Percentiles rank a stretch among this genome's conserved stretches.
Conservation (phyloP, 2,329 filamentous ascomycete genomes). For the Aspergillus sp. region DNA sequence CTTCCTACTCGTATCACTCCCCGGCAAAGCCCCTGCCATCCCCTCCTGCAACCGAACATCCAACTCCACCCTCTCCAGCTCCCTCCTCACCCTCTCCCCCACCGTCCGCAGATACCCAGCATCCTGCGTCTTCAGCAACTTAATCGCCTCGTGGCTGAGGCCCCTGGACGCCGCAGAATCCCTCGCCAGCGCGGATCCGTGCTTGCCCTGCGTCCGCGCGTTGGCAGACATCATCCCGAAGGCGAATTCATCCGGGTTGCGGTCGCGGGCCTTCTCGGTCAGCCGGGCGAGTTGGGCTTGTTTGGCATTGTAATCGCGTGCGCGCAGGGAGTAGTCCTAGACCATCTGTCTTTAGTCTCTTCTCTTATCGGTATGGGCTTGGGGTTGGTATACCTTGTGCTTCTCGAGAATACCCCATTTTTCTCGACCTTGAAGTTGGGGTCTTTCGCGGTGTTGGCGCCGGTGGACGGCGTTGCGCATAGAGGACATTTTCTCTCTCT, state of each 20-base stretch:
- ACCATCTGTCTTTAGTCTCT: constrained; percentile 2
- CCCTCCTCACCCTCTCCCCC: constrained; percentile 47
- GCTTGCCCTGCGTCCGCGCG: constrained; percentile 35
- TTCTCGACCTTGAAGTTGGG: constrained; percentile 72
- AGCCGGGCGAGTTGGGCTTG: constrained; percentile 52
- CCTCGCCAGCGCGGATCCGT: constrained; percentile 33
- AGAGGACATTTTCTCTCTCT: constrained; percentile 43
- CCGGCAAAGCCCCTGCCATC: constrained; percentile 24
- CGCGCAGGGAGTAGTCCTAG: constrained; percentile 57
- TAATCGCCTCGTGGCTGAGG: constrained; percentile 50
- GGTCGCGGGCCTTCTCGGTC: constrained; percentile 51
- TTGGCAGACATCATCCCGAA: constrained; percentile 54
- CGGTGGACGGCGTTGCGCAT: constrained; percentile 60
- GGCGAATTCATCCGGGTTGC: constrained; percentile 59
- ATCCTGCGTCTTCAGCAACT: constrained; percentile 59
- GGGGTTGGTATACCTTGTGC: constrained; percentile 57
- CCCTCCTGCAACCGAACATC: constrained; percentile 37
- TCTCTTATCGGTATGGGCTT: background rate
- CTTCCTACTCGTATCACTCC: constrained; percentile 9
- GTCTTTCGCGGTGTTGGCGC: constrained; percentile 82
- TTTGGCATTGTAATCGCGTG: constrained; percentile 56
- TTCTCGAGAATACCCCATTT: constrained; percentile 93
- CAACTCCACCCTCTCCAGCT: constrained; percentile 44
- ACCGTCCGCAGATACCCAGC: constrained; percentile 53
- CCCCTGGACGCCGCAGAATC: constrained; percentile 35